Base-by-base conservation (phyloP, 148 eudicot species). In the Spergularia marina region DNA sequence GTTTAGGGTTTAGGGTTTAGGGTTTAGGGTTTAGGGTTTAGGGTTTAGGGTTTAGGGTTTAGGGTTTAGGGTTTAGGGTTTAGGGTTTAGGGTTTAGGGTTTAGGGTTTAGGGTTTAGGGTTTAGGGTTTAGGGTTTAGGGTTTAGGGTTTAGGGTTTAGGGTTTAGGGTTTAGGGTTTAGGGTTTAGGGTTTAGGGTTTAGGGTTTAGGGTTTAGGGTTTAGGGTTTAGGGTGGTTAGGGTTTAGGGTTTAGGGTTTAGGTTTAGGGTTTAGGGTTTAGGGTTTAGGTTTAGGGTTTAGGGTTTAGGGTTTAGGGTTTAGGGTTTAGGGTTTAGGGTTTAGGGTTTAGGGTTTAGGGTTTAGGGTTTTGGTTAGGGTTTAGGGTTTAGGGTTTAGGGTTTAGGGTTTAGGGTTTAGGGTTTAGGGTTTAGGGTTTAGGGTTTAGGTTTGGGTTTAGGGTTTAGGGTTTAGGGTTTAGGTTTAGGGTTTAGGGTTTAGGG, bases 61-160 rank as follows among this genome's bases (percentile, higher is more conserved):
- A 55, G 78, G 78, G 73, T 76, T 76, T 68, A 55, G 78, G 78
- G 72, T 66, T 76, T 76, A 65, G 78, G 78, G 78, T 56, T 76
- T 76, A 66, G 78, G 78, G 78, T 76, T 76, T 76, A 66, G 78
- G 78, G 72, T 67, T 76, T 65, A 54, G 73, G 78, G 63, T 67
- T 75, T 16, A 36, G 77, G 77, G 57, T 75, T 75, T 30, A 53
- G 77, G 77, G 61, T 76, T 76, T 36, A 55, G 78, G 78, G 59
- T 76, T 64, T 30, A 40, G 78, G 78, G 73, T 34, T 76, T 67
- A n/a, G 65, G 78, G 73, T 53, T 76, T 67, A n/a, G 65, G 78
- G 65, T 53, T 76, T 67, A n/a, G 64, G 78, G 73, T 53, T 76
- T 67, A n/a, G 65, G 78, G 73, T 53, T 76, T 67, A n/a, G 54